Percentiles rank a stretch among this genome's conserved stretches.
Conservation (phyloP, 305 asterid genomes). For the Petunia hybrid region DNA sequence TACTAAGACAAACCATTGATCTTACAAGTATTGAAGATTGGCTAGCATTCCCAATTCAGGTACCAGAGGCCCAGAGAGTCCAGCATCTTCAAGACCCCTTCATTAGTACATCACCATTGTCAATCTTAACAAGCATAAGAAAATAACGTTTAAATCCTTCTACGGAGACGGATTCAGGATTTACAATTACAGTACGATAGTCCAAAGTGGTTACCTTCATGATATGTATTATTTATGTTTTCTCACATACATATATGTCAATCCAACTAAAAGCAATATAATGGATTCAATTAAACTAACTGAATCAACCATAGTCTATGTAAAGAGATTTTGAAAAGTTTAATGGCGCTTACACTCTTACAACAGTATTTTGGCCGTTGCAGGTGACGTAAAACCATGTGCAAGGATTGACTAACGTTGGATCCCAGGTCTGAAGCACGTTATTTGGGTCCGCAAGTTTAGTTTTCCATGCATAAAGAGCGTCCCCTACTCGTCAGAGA, state of each 20-base stretch:
- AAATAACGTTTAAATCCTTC: background rate
- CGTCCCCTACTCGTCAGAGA: conserved; percentile 64
- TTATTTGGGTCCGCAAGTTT: conserved; percentile 74
- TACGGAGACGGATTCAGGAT: background rate
- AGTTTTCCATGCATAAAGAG: conserved; percentile 63
- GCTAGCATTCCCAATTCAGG: conserved; percentile 51
- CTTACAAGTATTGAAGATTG: conserved; percentile 64
- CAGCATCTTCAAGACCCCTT: conserved; percentile 57
- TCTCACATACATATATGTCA: background rate
- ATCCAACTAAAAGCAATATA: background rate
- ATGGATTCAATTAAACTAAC: background rate
- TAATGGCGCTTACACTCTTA: conserved; percentile 64
- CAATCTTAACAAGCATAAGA: background rate
- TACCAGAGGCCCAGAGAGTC: conserved; percentile 49
- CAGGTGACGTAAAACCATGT: conserved; percentile 88
- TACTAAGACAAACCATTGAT: background rate
- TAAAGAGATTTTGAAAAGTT: background rate
- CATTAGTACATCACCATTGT: background rate
- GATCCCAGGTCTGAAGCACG: conserved; percentile 89
- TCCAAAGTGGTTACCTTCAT: no score
- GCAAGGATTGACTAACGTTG: conserved; percentile 79
- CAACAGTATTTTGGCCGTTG: conserved; percentile 62
- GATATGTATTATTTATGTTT: no score
- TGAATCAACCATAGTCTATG: background rate
- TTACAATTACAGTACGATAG: no score